Percentiles rank a stretch among this genome's conserved stretches.
Evolutionary conservation across 305 asterid genomes (phyloP).

Genomic region (Salvia sclarea): DNA sequence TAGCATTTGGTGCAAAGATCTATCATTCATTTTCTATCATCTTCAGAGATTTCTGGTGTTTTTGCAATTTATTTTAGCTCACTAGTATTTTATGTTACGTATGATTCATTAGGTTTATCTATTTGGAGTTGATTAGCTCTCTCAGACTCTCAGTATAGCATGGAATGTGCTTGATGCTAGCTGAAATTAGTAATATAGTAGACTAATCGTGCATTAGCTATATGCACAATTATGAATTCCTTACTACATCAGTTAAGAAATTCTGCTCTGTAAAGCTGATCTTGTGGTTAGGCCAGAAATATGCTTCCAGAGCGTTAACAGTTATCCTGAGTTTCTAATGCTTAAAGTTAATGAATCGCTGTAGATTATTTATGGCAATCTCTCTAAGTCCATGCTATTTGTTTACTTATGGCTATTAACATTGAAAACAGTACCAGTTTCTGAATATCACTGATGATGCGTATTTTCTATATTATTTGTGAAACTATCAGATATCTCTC

Average conservation of each 20-base stretch:
- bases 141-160: too few species aligned
- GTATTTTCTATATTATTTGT: slow-evolving; percentile 19
- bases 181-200: slow-evolving; percentile 1
- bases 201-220: slow-evolving; percentile 6
- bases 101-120: neutral
- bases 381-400: neutral
- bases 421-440: slow-evolving; percentile 16
- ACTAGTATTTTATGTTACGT: slow-evolving; percentile 1
- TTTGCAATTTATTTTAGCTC: neutral
- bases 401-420: neutral
- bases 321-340: slow-evolving; percentile 20
- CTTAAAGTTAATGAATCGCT: neutral
- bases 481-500: slow-evolving; percentile 65
- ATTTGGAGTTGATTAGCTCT: neutral
- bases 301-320: slow-evolving; percentile 9
- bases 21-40: neutral
- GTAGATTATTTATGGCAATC: slow-evolving; percentile 7
- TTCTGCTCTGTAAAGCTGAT: neutral
- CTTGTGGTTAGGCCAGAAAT: neutral
- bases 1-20: slow-evolving; percentile 1
- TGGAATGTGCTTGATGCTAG: neutral
- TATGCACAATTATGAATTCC: neutral
- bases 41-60: neutral
- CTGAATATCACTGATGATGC: slow-evolving; percentile 3
- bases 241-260: neutral